A percentile compares a stretch with the other conserved stretches of the same genome.
Conservation (phyloP, 2,329 filamentous ascomycete species). For the Diaporthe citriasiana region DNA sequence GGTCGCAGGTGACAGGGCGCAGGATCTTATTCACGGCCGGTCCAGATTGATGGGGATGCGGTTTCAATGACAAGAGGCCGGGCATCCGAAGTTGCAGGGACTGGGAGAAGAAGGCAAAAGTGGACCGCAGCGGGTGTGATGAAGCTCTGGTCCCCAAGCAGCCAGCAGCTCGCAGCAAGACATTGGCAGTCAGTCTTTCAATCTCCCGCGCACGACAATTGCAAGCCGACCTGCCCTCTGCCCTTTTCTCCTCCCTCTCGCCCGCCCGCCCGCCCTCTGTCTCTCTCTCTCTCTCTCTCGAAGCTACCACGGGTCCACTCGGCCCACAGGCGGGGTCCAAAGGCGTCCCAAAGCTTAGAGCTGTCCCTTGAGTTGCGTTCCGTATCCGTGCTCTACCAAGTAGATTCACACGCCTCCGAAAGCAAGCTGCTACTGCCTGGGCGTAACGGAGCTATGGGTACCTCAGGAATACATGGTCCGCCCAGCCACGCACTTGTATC, state of each 20-base stretch:
- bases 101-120: slow-evolving; percentile 20
- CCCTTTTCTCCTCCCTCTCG: not conserved
- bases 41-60: slow-evolving; percentile 25
- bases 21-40: slow-evolving; percentile 16
- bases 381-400: slow-evolving; percentile 22
- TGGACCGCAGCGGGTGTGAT: slow-evolving; percentile 16
- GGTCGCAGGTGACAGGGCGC: slow-evolving; percentile 1
- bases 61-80: slow-evolving; percentile 28
- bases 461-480: not conserved
- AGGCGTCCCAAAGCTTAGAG: slow-evolving; percentile 27
- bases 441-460: not conserved
- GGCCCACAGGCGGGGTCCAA: slow-evolving; percentile 24
- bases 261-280: not conserved
- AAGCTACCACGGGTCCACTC: slow-evolving; percentile 28
- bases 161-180: slow-evolving; percentile 9
- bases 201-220: not conserved
- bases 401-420: not conserved
- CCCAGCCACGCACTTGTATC: not conserved
- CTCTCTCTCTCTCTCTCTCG: slow-evolving; percentile 1
- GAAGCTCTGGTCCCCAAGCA: slow-evolving; percentile 19
- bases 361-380: slow-evolving; percentile 1
- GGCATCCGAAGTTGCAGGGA: slow-evolving; percentile 25
- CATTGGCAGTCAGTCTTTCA: slow-evolving; percentile 17
- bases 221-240: not conserved
- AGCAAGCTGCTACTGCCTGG: not conserved